Conservation (phyloP, 202 grass and related monocot genomes). For the Elaeis oleifera region DNA sequence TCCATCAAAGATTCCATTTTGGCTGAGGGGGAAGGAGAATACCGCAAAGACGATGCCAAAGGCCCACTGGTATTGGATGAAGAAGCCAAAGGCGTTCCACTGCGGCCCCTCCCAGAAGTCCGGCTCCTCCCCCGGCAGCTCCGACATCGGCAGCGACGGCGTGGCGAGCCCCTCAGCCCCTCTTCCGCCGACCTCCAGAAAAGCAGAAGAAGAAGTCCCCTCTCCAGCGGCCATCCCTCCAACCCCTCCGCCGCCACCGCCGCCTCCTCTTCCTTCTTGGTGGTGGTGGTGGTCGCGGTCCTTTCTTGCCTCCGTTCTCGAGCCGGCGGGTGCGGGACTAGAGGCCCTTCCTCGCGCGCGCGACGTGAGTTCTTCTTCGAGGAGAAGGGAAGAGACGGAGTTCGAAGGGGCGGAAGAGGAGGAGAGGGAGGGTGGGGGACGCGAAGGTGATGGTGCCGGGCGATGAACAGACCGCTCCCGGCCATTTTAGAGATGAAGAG, state of each 20-base stretch:
- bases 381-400: constrained; percentile 3
- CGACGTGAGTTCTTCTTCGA: constrained; percentile 35
- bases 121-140: constrained; percentile 38
- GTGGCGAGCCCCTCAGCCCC: constrained; percentile 46
- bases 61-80: constrained; percentile 85
- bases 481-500: constrained; percentile 41
- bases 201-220: too few species aligned
- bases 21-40: neutral
- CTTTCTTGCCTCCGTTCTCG: constrained; percentile 80
- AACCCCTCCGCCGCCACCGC: neutral
- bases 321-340: constrained; percentile 83
- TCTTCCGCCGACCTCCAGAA: constrained; percentile 2
- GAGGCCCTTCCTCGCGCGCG: constrained; percentile 51
- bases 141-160: constrained; percentile 80
- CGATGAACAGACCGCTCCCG: neutral
- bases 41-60: constrained; percentile 89
- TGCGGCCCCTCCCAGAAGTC: constrained; percentile 70
- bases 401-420: neutral
- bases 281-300: constrained; percentile 16
- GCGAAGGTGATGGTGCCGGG: constrained; percentile 13
- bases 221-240: neutral
- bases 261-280: constrained; percentile 23
- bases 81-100: constrained; percentile 70
- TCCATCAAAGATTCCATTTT: too few species aligned
- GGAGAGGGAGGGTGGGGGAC: neutral